Base-by-base conservation (phyloP, 805 yeast species). In the Isabelozyma pseudorhagii region DNA sequence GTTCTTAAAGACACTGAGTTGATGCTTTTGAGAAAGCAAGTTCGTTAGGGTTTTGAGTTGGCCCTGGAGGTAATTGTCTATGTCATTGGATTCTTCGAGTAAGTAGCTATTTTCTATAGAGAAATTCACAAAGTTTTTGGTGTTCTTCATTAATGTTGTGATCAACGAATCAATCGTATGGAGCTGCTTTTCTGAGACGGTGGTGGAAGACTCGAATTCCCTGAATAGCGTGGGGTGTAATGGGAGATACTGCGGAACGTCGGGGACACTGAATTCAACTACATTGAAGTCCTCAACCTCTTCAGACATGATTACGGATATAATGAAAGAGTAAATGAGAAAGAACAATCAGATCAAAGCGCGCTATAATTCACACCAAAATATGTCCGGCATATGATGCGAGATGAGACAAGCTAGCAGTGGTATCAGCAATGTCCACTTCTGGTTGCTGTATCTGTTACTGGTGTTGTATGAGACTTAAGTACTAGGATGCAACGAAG, bases 121-220 rank as follows among this genome's bases (percentile, higher is more conserved):
- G 39, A 53, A 53, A 6, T 53, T 45, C 14, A 54, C 14, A 14
- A 44, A 54, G 9, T 29, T 29, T 11, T 54, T 48, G 3, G 49
- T 48, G 14, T 50, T 53, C 8, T 54, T 53, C 38, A 47, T 58
- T 28, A 60, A 57, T 8, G 49, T 50, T 18, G 52, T 55, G 50
- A 53, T 52, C 3, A 40, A 50, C 7, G 54, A 56, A 9, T 49
- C 62, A 14, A 46, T 51, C 11, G 38, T 52, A 3, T 47, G 48
- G 34, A 51, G 50, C 9, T 47, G 50, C 46, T 10, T 46, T 42
- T 25, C 28, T 36, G 41, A 44, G 15, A 42, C 6, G 8, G 10
- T 14, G 17, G 38, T 31, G 11, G 45, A 6, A 10, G n/a, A 21
- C 38, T 42, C 45, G 28, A 42, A 42, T n/a, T 42, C 45, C 14